Percentiles rank a stretch among this genome's conserved stretches.
Conservation (phyloP, 176 grass and related monocot species). For the Aegilops bicornis region DNA sequence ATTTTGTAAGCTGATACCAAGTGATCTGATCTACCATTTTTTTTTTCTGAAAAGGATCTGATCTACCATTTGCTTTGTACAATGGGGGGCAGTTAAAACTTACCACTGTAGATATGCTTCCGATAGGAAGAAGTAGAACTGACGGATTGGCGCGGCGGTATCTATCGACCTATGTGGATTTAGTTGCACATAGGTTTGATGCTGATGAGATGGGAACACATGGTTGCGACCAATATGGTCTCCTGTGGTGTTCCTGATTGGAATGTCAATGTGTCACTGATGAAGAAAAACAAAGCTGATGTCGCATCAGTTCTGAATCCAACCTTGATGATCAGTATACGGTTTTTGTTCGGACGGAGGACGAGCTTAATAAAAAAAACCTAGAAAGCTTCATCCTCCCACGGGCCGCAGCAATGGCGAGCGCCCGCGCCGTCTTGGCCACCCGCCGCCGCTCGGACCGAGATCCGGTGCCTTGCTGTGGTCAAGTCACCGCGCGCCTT, state of each 20-base stretch:
- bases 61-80: too few species aligned
- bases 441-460: not conserved
- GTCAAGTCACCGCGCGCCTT: not conserved
- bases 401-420: not conserved
- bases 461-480: too few species aligned
- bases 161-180: not conserved
- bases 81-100: not conserved
- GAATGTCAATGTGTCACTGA: not conserved
- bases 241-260: not conserved
- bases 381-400: not conserved
- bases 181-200: not conserved
- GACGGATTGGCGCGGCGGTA: not conserved
- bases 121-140: not conserved
- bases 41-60: not conserved
- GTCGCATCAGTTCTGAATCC: not conserved
- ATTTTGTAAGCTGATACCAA: not conserved
- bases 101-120: conserved; percentile 9
- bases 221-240: not conserved
- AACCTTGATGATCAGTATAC: not conserved
- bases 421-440: not conserved
- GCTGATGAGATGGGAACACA: not conserved
- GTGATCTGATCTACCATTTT: not conserved
- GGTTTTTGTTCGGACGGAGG: too few species aligned
- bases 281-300: not conserved
- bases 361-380: too few species aligned